phyloP scores from a whole-genome alignment of 306 rosid species.

The Pterocarpus santalinus region DNA sequence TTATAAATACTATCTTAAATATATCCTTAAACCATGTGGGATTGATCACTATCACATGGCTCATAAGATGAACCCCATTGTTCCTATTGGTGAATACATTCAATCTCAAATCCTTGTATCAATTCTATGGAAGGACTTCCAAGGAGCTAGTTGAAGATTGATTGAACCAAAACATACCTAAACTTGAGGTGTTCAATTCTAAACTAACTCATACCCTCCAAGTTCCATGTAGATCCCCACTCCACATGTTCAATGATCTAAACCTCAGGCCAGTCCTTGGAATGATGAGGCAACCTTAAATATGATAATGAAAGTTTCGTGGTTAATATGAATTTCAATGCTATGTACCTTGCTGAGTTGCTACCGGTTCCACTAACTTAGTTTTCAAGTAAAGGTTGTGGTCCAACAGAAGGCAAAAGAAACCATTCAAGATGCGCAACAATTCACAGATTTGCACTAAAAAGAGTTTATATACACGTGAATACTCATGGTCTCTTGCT shows the following conservation, averaged over 20 bases:
- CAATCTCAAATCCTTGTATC: constrained; percentile 1
- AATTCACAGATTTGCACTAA: constrained; percentile 28
- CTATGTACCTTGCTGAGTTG: neutral
- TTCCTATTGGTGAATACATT: constrained; percentile 7
- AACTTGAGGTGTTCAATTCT: constrained; percentile 26
- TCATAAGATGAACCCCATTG: neutral
- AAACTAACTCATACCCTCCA: neutral
- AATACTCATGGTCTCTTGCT: constrained; percentile 12
- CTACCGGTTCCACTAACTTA: neutral
- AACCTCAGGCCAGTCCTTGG: neutral
- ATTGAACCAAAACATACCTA: constrained; percentile 7
- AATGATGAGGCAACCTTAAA: constrained; percentile 26
- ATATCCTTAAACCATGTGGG: no score
- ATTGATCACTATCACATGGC: no score
- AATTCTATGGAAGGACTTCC: neutral
- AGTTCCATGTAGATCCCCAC: constrained; percentile 19
- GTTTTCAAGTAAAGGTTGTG: constrained; percentile 17
- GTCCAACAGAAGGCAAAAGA: constrained; percentile 19
- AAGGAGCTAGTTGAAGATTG: constrained; percentile 1
- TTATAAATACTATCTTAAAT: no score
- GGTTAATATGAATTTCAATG: constrained; percentile 25
- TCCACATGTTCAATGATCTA: neutral
- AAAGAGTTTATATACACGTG: constrained; percentile 28
- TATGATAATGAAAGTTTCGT: constrained; percentile 43
- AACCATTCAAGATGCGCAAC: neutral